phyloP scores from a whole-genome alignment of 768 basidiomycete species.

The Porphyrellus cyaneotinctus region DNA sequence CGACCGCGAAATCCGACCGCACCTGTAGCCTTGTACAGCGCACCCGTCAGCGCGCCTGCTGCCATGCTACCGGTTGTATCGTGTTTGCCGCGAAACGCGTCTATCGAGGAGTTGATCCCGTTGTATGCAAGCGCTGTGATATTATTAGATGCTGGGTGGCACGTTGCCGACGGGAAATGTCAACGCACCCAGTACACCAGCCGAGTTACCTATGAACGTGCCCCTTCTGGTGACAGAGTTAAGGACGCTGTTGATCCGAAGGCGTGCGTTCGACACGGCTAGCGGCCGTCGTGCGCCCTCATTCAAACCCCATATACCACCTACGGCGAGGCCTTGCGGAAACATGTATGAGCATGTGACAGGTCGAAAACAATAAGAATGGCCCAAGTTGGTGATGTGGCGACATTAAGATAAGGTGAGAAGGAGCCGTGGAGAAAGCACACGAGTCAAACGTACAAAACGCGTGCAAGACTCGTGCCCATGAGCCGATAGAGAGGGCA shows the following conservation, averaged over 20 bases:
- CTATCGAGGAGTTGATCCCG: slow-evolving; percentile 91
- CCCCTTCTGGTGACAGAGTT: slow-evolving; percentile 97
- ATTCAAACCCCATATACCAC: slow-evolving; percentile 93
- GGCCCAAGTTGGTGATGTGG: slow-evolving; percentile 51
- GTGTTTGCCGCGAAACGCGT: slow-evolving; percentile 83
- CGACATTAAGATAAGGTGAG: slow-evolving; percentile 67
- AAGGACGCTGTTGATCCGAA: slow-evolving; percentile 95
- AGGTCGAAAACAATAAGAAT: slow-evolving; percentile 74
- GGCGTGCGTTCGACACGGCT: slow-evolving; percentile 77
- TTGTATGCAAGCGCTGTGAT: slow-evolving; percentile 91
- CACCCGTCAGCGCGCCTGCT: slow-evolving; percentile 88
- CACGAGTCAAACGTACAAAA: slow-evolving; percentile 46
- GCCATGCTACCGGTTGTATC: slow-evolving; percentile 89
- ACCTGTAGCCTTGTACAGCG: slow-evolving; percentile 93
- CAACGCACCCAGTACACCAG: slow-evolving; percentile 90
- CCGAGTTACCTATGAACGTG: slow-evolving; percentile 96
- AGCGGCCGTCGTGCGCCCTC: slow-evolving; percentile 88
- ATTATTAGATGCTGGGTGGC: slow-evolving; percentile 31
- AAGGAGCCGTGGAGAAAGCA: slow-evolving; percentile 45
- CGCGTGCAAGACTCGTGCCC: slow-evolving; percentile 42
- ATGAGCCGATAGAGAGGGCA: slow-evolving; percentile 55
- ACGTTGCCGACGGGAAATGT: slow-evolving; percentile 30
- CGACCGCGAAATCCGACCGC: slow-evolving; percentile 35
- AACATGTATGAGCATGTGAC: slow-evolving; percentile 71
- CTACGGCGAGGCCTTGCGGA: slow-evolving; percentile 84